Percentiles rank a stretch among this genome's conserved stretches.
These are phyloP conservation scores for Tirmania nivea DNA, from an alignment of 495 filamentous ascomycete genomes.

Conservation along the genomic window DNA sequence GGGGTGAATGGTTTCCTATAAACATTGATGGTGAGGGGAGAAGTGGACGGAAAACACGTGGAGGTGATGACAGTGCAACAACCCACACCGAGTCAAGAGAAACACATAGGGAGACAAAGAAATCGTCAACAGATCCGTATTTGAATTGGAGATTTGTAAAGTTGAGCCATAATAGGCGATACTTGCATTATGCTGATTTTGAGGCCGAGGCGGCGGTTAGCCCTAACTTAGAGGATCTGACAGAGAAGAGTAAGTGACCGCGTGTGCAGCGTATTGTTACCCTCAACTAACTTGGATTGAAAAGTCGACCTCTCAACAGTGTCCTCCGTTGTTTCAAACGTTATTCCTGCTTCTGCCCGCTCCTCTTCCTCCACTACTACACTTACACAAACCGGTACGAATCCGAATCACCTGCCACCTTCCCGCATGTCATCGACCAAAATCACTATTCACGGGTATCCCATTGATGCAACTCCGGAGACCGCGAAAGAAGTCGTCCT, in stretches of 20 bases:
- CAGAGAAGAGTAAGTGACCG: constrained; percentile 43
- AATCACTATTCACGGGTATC: constrained; percentile 72
- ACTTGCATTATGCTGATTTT: constrained; percentile 84
- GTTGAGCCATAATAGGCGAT: constrained; percentile 75
- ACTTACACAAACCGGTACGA: constrained; percentile 30
- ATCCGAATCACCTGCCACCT: constrained; percentile 16
- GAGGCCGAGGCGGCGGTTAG: constrained; percentile 37
- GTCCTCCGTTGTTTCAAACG: constrained; percentile 82
- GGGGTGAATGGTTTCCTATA: constrained; percentile 77
- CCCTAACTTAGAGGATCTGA: constrained; percentile 50
- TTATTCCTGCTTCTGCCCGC: constrained; percentile 33
- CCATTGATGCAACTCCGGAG: constrained; percentile 16
- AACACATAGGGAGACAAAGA: not conserved
- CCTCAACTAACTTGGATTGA: constrained; percentile 2
- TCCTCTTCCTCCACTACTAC: constrained; percentile 29
- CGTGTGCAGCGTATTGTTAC: not conserved
- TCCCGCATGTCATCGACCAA: constrained; percentile 42
- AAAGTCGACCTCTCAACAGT: constrained; percentile 68
- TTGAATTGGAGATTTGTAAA: constrained; percentile 58
- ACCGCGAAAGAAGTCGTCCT: constrained; percentile 38
- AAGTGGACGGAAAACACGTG: constrained; percentile 17
- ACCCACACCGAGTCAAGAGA: constrained; percentile 4
- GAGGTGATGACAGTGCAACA: not conserved
- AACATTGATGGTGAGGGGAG: constrained; percentile 21
- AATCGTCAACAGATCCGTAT: constrained; percentile 10